Evolutionary conservation across 176 grass and related monocot genomes (phyloP).

Genomic region (Urochloa ruziziensis): DNA sequence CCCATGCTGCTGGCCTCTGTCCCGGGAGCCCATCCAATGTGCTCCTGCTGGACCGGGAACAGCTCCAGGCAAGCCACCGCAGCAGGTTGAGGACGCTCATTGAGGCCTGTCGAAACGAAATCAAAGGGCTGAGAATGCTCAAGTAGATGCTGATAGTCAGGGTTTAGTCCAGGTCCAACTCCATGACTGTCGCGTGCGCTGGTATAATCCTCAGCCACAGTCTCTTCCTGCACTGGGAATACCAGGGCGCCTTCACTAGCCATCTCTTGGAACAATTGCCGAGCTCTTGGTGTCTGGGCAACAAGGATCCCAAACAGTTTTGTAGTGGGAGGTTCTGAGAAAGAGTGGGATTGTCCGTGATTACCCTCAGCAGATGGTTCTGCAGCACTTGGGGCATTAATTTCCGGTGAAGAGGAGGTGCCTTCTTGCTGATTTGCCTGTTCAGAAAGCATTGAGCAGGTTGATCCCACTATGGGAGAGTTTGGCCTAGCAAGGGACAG

Average conservation of each 20-base stretch:
- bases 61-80: conserved; percentile 31
- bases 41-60: conserved; percentile 47
- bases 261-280: conserved; percentile 40
- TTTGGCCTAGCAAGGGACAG: neutral
- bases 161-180: neutral
- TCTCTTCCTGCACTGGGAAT: conserved; percentile 15
- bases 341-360: neutral
- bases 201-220: neutral
- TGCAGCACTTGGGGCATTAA: neutral
- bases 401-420: neutral
- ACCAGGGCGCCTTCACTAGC: conserved; percentile 29
- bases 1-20: neutral
- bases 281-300: neutral
- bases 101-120: neutral
- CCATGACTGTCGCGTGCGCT: neutral
- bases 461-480: neutral
- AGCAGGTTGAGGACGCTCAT: neutral
- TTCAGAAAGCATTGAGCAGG: neutral
- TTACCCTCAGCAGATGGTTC: neutral
- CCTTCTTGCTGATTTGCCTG: neutral
- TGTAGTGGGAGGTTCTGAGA: neutral
- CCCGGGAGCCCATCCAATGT: conserved; percentile 19
- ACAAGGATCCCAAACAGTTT: conserved; percentile 1
- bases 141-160: neutral
- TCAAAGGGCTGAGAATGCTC: neutral